A percentile compares a stretch with the other conserved stretches of the same genome.
phyloP scores from a whole-genome alignment of 2,329 filamentous ascomycete species.

The Trichophyton rubrum region DNA sequence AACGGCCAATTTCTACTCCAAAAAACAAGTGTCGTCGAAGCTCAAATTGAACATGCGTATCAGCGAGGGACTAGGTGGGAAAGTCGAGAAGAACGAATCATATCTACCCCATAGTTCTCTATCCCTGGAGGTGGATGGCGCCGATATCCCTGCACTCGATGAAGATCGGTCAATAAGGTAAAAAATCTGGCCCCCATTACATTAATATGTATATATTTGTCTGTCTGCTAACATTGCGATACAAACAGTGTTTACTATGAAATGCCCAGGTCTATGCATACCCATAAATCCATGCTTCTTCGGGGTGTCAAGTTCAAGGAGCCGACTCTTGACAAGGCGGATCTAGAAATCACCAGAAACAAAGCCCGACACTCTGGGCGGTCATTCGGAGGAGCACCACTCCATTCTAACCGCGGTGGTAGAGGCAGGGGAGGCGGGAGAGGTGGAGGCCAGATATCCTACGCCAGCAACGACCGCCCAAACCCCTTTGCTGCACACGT shows the following conservation, averaged over 20 bases:
- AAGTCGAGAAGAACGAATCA: conserved; percentile 65
- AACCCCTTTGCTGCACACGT: conserved; percentile 39
- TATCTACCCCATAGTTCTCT: conserved; percentile 77
- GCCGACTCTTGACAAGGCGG: conserved; percentile 59
- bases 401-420: conserved; percentile 35
- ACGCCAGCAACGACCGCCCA: conserved; percentile 31
- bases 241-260: conserved; percentile 63
- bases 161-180: conserved; percentile 78
- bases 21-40: conserved; percentile 57
- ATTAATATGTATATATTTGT: conserved; percentile 6
- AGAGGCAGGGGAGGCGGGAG: conserved; percentile 28
- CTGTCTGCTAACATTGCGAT: background rate
- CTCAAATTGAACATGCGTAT: conserved; percentile 62
- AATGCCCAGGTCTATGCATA: conserved; percentile 57
- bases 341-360: conserved; percentile 60
- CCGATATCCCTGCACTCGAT: conserved; percentile 62
- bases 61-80: conserved; percentile 68
- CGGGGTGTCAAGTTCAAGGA: conserved; percentile 64
- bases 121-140: conserved; percentile 61
- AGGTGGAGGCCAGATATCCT: conserved; percentile 41
- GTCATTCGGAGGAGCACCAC: conserved; percentile 55
- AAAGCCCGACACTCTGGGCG: conserved; percentile 56
- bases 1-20: conserved; percentile 77
- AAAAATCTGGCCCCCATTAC: conserved; percentile 29
- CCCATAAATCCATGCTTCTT: conserved; percentile 89